Base-by-base conservation (phyloP, 1,284 basidiomycete species). In the Ganoderma lingzhi region DNA sequence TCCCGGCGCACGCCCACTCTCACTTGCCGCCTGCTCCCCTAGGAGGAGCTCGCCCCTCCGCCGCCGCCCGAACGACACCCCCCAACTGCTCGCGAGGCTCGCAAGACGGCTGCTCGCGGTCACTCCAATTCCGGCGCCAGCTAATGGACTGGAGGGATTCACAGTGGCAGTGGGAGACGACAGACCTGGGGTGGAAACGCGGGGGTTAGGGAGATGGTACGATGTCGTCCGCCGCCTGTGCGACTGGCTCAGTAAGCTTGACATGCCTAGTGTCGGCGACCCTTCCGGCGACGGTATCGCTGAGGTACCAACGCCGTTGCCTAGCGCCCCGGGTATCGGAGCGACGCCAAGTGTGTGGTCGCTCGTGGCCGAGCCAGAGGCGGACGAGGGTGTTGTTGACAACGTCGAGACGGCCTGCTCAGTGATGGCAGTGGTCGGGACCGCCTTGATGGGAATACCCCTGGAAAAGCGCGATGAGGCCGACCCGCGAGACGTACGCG, bases 1-100 rank as follows among this genome's bases (percentile, higher is more conserved):
- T 30, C 73, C 73, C 14, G 70, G 51, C 8, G 45, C 68, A 44
- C 67, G 71, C 35, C 48, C 64, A 28, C 69, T 58, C 12, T 32
- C 48, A 30, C 58, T 58, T 10, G 51, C 68, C 14, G 39, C 28
- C 30, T 41, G 62, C 37, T 35, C 70, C 23, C 23, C 61, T 19
- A 71, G 71, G 28, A 66, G 60, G 12, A 71, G 44, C 55, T 84
- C 83, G 6, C 74, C 65, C 73, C 80, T 83, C 77, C 85, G 88
- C 77, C 83, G 85, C 64, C 87, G 83, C 45, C 88, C 87, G 75
- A 92, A 91, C 1, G 88, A 80, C 64, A 88, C 84, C 0, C 90
- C 88, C 88, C 87, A 91, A 75, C 84, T 91, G 64, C 82, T 90
- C 3, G 91, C 90, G 61, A 93, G 82, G 74, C 82, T 90, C 23